These are phyloP conservation scores for Nitzschia sp. DNA, from an alignment of 108 stramenopile species.

Conservation along the genomic window DNA sequence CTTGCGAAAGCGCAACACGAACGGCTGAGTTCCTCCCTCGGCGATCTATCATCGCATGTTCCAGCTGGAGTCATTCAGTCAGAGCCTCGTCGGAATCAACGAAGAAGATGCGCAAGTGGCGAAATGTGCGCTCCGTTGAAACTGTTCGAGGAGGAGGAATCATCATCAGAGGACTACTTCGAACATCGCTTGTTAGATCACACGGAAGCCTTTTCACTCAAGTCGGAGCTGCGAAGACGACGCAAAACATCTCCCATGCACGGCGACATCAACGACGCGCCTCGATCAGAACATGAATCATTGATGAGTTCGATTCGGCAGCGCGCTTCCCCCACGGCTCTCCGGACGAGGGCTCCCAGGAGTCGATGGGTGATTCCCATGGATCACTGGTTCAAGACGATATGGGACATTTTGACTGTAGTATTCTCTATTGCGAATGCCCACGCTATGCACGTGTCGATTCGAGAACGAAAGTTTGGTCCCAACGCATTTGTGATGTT, in stretches of 20 bases:
- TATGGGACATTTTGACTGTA: conserved; percentile 81
- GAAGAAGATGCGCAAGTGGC: neutral
- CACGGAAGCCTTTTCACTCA: neutral
- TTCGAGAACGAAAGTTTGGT: conserved; percentile 65
- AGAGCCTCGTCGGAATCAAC: neutral
- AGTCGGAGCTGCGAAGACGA: neutral
- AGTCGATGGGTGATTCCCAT: conserved; percentile 62
- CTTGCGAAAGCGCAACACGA: too few species aligned
- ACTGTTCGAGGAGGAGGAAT: neutral
- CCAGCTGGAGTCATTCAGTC: neutral
- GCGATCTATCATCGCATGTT: neutral
- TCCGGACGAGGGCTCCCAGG: neutral
- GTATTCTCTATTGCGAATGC: conserved; percentile 67
- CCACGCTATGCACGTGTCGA: conserved; percentile 65
- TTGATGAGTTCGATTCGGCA: neutral
- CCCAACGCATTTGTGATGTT: conserved; percentile 51
- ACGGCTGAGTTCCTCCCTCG: neutral
- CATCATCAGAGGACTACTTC: neutral
- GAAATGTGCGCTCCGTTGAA: neutral
- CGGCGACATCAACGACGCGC: neutral
- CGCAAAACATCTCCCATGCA: conserved; percentile 1
- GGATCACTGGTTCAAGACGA: conserved; percentile 78
- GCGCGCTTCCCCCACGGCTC: neutral
- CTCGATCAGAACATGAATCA: neutral
- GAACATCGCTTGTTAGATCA: neutral